Evolutionary conservation across 2,329 filamentous ascomycete species (phyloP), one percentile per base, ranked within the genome.

Genomic region (Talaromyces sp.): DNA sequence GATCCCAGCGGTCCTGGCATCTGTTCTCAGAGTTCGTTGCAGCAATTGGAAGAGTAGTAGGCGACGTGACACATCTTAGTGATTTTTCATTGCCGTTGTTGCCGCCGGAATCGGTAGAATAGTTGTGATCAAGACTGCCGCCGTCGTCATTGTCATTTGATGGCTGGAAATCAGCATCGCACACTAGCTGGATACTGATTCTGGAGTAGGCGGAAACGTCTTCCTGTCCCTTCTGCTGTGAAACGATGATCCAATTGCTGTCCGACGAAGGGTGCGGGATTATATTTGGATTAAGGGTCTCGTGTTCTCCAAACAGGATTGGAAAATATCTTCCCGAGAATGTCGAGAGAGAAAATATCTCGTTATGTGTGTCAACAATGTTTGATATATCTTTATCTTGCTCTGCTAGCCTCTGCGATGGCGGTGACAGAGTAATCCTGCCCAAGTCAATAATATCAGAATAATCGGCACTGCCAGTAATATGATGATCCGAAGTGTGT

Each of bases 1-100:
- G 75, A 0, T 67, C 69, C 6, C 82, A 62, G 2, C 81, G 73
- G 1, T 75, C 79, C 5, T 72, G 65, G 65, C 83, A 85, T 8
- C 72, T 72, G 9, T 74, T 72, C 9, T 73, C 74, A 0, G 68
- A 63, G 0, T 38, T 53, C 14, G 82, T 84, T 0, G 79, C 71
- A 1, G 75, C 70, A 54, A 85, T 78, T 9, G 80, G 79, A 0
- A 85, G 70, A 3, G 71, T 71, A 0, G 8, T 17, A 31, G 41
- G 52, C 19, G 46, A 11, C 11, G 41, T 50, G 4, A 55, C 43
- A 56, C 57, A 59, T 46, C 29, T 10, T 38, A 56, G 24, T 26
- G 21, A 6, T n/a, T 46, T 46, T 24, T 19, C 19, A 6, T 46
- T 46, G 21, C 43, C 43, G n/a, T 24, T 24, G 8, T 21, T 38